A percentile compares a stretch with the other conserved stretches of the same genome.
phyloP scores from a whole-genome alignment of 306 rosid genomes.

The Glycine latifolia region DNA sequence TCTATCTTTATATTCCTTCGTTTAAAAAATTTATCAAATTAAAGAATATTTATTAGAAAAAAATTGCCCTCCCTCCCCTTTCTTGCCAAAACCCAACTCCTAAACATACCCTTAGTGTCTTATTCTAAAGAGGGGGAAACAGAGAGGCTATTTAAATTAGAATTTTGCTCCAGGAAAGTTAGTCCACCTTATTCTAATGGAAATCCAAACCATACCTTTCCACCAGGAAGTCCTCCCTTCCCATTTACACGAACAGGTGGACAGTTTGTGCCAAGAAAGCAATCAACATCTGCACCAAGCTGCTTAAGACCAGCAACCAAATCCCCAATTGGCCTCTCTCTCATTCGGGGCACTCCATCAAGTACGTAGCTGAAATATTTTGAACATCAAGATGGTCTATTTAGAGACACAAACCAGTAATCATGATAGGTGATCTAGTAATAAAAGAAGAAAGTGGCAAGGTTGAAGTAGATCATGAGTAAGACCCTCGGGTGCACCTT shows the following conservation, averaged over 20 bases:
- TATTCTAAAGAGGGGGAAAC: background rate
- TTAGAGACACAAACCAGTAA: constrained; percentile 23
- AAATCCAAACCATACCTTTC: constrained; percentile 70
- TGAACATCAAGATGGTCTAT: constrained; percentile 30
- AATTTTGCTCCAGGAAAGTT: background rate
- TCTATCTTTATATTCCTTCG: background rate
- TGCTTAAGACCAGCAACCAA: constrained; percentile 94
- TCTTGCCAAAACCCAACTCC: background rate
- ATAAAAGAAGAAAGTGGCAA: constrained; percentile 20
- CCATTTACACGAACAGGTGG: constrained; percentile 96
- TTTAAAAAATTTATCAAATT: background rate
- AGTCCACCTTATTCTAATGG: constrained; percentile 16
- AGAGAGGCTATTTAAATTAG: background rate
- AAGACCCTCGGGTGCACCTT: background rate
- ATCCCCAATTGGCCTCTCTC: constrained; percentile 99
- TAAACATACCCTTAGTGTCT: background rate
- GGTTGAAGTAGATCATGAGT: constrained; percentile 5
- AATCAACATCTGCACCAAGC: constrained; percentile 96
- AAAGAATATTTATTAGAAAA: background rate
- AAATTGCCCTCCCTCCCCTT: background rate
- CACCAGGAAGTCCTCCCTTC: constrained; percentile 99
- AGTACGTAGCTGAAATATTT: constrained; percentile 78
- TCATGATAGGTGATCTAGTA: constrained; percentile 19
- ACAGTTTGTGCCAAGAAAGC: constrained; percentile 93
- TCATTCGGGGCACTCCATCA: constrained; percentile 99